These are phyloP conservation scores for Nakazawaea pomicola DNA, from an alignment of 805 yeast species.

Conservation along the genomic window DNA sequence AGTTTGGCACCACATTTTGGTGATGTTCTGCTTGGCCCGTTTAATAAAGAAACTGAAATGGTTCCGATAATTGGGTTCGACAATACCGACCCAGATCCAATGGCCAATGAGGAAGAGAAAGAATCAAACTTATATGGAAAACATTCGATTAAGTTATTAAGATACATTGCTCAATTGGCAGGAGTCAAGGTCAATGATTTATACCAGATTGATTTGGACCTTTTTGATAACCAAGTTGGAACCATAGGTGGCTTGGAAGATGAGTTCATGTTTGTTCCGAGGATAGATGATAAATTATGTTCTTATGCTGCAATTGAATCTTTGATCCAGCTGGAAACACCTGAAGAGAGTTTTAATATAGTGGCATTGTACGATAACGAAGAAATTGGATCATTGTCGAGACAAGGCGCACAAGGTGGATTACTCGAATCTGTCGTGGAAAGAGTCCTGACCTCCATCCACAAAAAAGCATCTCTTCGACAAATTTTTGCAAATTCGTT, in stretches of 20 bases:
- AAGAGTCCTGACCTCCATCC: slow-evolving; percentile 34
- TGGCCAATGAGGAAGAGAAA: slow-evolving; percentile 56
- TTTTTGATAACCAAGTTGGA: slow-evolving; percentile 79
- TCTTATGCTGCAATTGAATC: slow-evolving; percentile 67
- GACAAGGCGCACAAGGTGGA: slow-evolving; percentile 82
- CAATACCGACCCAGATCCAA: slow-evolving; percentile 28
- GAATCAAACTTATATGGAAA: slow-evolving; percentile 58
- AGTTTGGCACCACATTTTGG: slow-evolving; percentile 89
- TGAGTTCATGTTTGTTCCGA: slow-evolving; percentile 76
- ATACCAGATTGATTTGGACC: slow-evolving; percentile 67
- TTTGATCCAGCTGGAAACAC: slow-evolving; percentile 39
- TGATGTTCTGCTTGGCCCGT: slow-evolving; percentile 58
- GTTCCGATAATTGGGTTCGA: slow-evolving; percentile 74
- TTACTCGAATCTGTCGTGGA: slow-evolving; percentile 59
- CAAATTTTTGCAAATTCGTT: slow-evolving; percentile 57
- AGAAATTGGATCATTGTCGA: slow-evolving; percentile 75
- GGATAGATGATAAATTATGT: slow-evolving; percentile 82
- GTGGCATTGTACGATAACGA: slow-evolving; percentile 75
- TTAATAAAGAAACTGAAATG: slow-evolving; percentile 70
- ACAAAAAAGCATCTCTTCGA: not conserved
- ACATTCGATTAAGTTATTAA: slow-evolving; percentile 61
- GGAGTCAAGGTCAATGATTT: slow-evolving; percentile 55
- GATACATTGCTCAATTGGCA: slow-evolving; percentile 62
- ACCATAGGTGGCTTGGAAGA: slow-evolving; percentile 69
- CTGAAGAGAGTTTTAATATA: slow-evolving; percentile 40